These are phyloP conservation scores for Sporothrix mexicana DNA, from an alignment of 2,329 filamentous ascomycete species.

Conservation along the genomic window DNA sequence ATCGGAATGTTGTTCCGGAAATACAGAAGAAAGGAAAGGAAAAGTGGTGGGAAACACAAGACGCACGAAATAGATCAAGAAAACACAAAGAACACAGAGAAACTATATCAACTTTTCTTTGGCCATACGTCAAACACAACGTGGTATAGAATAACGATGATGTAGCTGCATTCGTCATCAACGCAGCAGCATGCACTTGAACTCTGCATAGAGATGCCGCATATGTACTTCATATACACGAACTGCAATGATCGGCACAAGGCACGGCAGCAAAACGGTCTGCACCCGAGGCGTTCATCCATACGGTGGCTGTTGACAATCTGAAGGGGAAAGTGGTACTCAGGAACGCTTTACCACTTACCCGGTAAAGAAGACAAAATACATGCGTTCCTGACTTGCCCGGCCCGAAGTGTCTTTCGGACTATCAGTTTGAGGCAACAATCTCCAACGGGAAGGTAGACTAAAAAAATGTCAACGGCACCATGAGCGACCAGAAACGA, in stretches of 20 bases:
- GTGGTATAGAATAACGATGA: neutral
- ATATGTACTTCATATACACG: neutral
- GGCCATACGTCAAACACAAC: neutral
- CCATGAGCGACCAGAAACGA: neutral
- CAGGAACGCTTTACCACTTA: neutral
- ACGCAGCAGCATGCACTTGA: neutral
- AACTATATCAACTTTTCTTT: neutral
- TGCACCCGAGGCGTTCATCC: neutral
- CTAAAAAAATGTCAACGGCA: slow-evolving; percentile 12
- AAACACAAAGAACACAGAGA: neutral
- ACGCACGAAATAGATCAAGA: neutral
- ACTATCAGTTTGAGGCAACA: neutral
- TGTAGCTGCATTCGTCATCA: neutral
- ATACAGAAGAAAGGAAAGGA: neutral
- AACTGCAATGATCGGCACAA: slow-evolving; percentile 10
- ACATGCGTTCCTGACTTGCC: neutral
- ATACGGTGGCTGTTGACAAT: neutral
- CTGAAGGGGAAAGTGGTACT: neutral
- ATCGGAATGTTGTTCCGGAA: slow-evolving; percentile 1
- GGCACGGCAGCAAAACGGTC: neutral
- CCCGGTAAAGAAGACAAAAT: neutral
- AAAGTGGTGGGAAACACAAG: neutral
- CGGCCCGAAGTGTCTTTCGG: neutral
- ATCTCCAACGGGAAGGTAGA: neutral
- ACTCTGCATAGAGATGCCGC: neutral